Base-by-base conservation (phyloP, 2,329 filamentous ascomycete genomes). In the Alternaria arborescens region DNA sequence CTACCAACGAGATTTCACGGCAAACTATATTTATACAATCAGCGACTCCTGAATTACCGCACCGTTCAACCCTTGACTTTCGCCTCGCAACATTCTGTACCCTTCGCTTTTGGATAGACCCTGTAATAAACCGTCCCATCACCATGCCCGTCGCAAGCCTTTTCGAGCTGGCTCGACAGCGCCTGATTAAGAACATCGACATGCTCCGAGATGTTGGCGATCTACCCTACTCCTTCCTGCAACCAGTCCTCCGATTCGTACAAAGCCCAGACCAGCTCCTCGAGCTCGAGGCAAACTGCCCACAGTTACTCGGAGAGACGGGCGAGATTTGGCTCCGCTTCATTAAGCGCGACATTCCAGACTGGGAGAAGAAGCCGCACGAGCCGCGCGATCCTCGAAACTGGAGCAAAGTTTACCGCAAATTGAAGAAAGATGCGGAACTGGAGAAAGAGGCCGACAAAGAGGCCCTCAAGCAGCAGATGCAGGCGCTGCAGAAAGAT, bases 371-470 rank as follows among this genome's bases (percentile, higher is more conserved):
- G 46, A 88, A 90, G 73, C 86, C 87, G 26, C 86, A 89, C 67
- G 82, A 87, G 24, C 91, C 91, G 0, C 63, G 69, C 56, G 85
- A 92, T 64, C 87, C 89, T 0, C 82, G 82, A 36, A 88, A 88
- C 61, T 97, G 93, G 93, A 88, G 89, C 74, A 88, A 90, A 56
- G 84, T 96, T 14, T 97, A 96, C 80, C 82, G 73, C 18, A 82
- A 82, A 62, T 70, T 83, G 28, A 75, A 78, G 62, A 75, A 70
- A 46, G 77, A 81, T 22, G 76, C 81, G 6, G 76, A 81, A 58
- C 68, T 66, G 24, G 76, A 79, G 58, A 75, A 74, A 53, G 62
- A 66, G 10, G 68, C 68, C 12, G 73, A 78, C 43, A 69, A 77
- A 51, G 71, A 74, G 18, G 68, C 67, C 20, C 59, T 79, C 28